Base-by-base conservation (phyloP, 2,329 filamentous ascomycete species). In the Coniochaeta hoffmannii region DNA sequence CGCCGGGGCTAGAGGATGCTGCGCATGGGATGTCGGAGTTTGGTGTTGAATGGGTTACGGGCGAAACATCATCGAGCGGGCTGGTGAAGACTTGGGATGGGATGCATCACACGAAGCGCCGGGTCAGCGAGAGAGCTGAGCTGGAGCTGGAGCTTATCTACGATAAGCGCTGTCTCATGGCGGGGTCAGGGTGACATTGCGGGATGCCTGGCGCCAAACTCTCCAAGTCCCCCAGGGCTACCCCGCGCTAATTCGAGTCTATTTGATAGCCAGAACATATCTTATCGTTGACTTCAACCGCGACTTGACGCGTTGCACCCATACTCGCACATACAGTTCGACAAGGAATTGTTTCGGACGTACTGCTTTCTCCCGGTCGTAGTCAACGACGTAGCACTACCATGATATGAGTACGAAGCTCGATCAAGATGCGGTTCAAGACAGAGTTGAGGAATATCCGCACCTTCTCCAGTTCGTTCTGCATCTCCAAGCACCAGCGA, bases 371-470 rank as follows among this genome's bases (percentile, higher is more conserved):
- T 24, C 17, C 35, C 4, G 19, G 10, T 7, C 9, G 10, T 19
- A 26, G n/a, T n/a, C 10, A 44, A 17, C 5, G 12, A 24, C 8
- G 7, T 24, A 46, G n/a, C 41, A 24, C 10, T 19, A 51, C 28
- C 49, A 51, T 34, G 31, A 32, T 31, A 26, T 34, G 22, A 51
- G 15, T n/a, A 32, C 28, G 17, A 17, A 12, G 6, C 8, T 51
- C 15, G 11, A 19, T 26, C 69, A 77, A 66, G 41, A 86, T 87
- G 84, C 76, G 84, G 55, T 87, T 87, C 73, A 83, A 80, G 62
- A 85, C 84, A 8, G 81, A 85, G 54, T 72, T 88, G 50, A 81
- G 80, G 62, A 87, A 87, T 58, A 83, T 85, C 49, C 80, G 81
- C 59, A 85, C 83, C 1, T 86, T 87, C 66, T 79, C 82, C 36